Percentiles rank a stretch among this genome's conserved stretches.
phyloP scores from a whole-genome alignment of 106 monocot species.

The Platanthera zijinensis region DNA sequence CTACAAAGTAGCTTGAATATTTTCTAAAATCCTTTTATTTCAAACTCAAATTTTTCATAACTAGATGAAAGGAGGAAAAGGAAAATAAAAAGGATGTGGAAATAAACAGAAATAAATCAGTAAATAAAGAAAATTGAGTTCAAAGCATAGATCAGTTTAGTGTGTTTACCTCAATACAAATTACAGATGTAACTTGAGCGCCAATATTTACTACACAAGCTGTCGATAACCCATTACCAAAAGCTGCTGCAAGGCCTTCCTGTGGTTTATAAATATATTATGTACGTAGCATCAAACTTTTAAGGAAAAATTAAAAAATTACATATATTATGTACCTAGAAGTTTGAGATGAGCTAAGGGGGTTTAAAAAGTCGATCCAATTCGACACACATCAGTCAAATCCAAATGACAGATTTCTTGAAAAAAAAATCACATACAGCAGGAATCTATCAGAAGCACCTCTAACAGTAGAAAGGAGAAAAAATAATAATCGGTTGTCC shows the following conservation, averaged over 20 bases:
- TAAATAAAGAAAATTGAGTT: background rate
- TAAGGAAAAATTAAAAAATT: background rate
- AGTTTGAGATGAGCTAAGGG: background rate
- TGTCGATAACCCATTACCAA: constrained; percentile 97
- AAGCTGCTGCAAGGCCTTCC: constrained; percentile 98
- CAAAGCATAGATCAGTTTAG: background rate
- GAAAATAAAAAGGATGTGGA: background rate
- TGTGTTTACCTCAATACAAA: constrained; percentile 72
- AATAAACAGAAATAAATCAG: background rate
- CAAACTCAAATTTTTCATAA: background rate
- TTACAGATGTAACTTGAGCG: constrained; percentile 82
- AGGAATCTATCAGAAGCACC: background rate
- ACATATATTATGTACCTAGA: background rate
- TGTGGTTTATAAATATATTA: constrained; percentile 18
- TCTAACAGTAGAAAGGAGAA: background rate
- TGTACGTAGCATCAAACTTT: background rate
- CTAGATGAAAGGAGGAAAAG: background rate
- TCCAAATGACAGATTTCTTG: background rate
- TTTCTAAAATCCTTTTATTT: background rate
- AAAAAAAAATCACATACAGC: background rate
- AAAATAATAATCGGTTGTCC: too few relatives aligned
- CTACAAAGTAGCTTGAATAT: background rate
- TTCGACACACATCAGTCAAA: background rate
- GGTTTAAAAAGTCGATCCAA: background rate
- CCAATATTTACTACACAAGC: constrained; percentile 96